phyloP scores from a whole-genome alignment of 768 basidiomycete species.

The Rhodotorula graminis region DNA sequence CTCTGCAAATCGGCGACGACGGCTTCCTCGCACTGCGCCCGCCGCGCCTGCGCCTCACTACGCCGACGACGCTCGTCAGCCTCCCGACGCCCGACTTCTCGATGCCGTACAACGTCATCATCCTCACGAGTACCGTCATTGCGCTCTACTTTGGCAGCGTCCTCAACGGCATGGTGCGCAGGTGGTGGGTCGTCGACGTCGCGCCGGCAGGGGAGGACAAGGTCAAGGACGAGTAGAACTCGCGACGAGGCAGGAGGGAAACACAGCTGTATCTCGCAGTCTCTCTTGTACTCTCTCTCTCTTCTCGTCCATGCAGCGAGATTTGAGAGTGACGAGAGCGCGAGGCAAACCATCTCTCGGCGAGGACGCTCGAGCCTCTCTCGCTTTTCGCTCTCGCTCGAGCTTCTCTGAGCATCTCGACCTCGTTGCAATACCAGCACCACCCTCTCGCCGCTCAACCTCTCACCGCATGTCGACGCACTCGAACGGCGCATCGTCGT shows the following conservation, averaged over 20 bases:
- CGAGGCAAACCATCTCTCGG: no score
- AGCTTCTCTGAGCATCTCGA: no score
- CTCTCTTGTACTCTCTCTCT: no score
- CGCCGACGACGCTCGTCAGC: constrained; percentile 73
- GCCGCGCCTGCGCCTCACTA: constrained; percentile 59
- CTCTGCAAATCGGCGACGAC: neutral
- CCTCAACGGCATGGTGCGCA: constrained; percentile 78
- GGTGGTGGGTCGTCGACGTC: constrained; percentile 57
- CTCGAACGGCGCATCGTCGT: constrained; percentile 66
- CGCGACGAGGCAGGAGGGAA: no score
- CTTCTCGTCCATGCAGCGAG: no score
- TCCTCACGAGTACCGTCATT: constrained; percentile 71
- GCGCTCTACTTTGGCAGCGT: constrained; percentile 89
- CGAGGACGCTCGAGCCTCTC: no score
- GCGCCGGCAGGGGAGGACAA: neutral
- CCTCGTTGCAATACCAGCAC: no score
- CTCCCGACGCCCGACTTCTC: constrained; percentile 98
- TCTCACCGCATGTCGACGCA: constrained; percentile 70
- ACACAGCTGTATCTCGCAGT: no score
- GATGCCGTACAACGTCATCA: constrained; percentile 99
- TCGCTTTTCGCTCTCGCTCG: no score
- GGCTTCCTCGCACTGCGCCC: neutral
- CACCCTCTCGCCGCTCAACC: neutral
- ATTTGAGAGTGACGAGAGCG: no score
- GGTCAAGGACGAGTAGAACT: neutral